Percentiles rank a stretch among this genome's conserved stretches.
Evolutionary conservation across 805 yeast species (phyloP).

Genomic region (Isabelozyma gotoi): DNA sequence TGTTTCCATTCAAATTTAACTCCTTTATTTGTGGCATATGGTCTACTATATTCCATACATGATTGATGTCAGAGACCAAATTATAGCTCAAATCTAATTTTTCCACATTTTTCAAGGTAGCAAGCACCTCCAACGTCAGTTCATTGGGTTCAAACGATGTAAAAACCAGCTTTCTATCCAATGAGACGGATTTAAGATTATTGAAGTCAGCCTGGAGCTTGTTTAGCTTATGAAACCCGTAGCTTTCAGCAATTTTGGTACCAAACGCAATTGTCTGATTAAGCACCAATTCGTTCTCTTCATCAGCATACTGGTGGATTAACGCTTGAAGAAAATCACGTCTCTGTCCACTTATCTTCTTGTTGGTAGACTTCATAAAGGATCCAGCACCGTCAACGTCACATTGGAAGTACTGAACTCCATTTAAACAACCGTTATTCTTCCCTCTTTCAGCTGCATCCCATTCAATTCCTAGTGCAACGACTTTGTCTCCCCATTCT

Average conservation of each 20-base stretch:
- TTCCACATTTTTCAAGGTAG: slow-evolving; percentile 17
- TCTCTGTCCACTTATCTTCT: slow-evolving; percentile 24
- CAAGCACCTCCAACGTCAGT: slow-evolving; percentile 1
- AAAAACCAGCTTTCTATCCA: slow-evolving; percentile 44
- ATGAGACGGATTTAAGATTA: slow-evolving; percentile 46
- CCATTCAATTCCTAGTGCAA: slow-evolving; percentile 85
- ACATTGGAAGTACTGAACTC: slow-evolving; percentile 52
- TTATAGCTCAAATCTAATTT: slow-evolving; percentile 63
- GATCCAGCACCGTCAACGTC: slow-evolving; percentile 53
- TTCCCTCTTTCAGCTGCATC: slow-evolving; percentile 70
- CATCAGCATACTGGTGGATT: slow-evolving; percentile 43
- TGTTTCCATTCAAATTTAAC: slow-evolving; percentile 57
- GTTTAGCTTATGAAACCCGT: slow-evolving; percentile 63
- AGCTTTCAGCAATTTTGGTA: slow-evolving; percentile 55
- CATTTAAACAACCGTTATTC: slow-evolving; percentile 62
- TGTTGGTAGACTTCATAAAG: slow-evolving; percentile 51
- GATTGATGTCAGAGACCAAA: slow-evolving; percentile 43
- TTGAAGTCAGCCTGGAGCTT: slow-evolving; percentile 46
- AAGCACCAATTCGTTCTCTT: slow-evolving; percentile 15
- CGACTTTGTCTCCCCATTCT: slow-evolving; percentile 53
- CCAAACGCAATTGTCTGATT: slow-evolving; percentile 44
- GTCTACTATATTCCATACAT: slow-evolving; percentile 35
- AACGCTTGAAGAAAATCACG: slow-evolving; percentile 49
- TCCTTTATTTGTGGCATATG: slow-evolving; percentile 35
- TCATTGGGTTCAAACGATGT: slow-evolving; percentile 8